These are phyloP conservation scores for Linum tenue DNA, from an alignment of 345 rosid species.

Conservation along the genomic window DNA sequence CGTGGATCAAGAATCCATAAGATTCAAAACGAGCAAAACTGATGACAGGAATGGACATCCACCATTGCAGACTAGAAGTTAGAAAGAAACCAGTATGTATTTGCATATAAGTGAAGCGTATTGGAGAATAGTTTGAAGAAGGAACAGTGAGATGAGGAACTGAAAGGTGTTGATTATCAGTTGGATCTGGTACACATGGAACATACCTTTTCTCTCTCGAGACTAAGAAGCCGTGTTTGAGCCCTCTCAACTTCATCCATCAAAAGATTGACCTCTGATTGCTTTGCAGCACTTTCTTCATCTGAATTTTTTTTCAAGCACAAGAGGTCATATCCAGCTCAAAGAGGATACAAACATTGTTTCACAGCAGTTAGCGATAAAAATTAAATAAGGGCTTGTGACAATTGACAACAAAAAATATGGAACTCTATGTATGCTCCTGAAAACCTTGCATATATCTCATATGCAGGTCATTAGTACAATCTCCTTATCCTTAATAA, in stretches of 20 bases:
- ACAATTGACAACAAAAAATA: background rate
- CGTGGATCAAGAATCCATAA: no score
- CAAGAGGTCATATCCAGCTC: background rate
- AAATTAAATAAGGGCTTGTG: background rate
- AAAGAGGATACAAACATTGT: background rate
- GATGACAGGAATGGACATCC: background rate
- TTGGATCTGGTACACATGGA: background rate
- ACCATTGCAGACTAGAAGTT: background rate
- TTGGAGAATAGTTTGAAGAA: background rate
- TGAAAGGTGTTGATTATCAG: background rate
- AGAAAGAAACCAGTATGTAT: background rate
- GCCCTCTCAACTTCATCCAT: conserved; percentile 99
- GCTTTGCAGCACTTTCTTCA: conserved; percentile 87
- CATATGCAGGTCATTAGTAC: no score
- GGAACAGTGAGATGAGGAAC: background rate
- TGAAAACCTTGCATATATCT: no score
- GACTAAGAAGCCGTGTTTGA: conserved; percentile 83
- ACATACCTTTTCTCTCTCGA: conserved; percentile 91
- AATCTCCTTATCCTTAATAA: no score
- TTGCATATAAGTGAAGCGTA: background rate
- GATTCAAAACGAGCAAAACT: background rate
- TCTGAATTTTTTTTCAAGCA: conserved; percentile 34
- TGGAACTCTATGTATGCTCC: no score
- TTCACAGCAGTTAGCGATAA: background rate
- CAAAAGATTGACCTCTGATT: conserved; percentile 82